These are phyloP conservation scores for Ascochyta fabae DNA, from an alignment of 2,329 filamentous ascomycete species.

Conservation along the genomic window DNA sequence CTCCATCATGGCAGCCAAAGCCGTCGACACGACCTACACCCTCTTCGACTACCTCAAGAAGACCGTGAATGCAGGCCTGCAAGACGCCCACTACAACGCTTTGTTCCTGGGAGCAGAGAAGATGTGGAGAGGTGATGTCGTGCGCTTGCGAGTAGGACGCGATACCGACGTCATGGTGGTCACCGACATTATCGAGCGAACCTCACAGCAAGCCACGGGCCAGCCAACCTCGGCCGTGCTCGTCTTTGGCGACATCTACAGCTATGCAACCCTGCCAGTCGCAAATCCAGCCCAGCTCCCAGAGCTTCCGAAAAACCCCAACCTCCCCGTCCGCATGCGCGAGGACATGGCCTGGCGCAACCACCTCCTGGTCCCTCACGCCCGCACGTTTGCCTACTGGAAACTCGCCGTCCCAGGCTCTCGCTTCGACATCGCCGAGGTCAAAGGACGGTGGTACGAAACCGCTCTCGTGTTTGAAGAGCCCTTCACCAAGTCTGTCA, in stretches of 20 bases:
- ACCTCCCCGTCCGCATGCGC: constrained; percentile 59
- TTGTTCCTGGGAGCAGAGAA: constrained; percentile 66
- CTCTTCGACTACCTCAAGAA: constrained; percentile 57
- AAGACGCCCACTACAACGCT: constrained; percentile 59
- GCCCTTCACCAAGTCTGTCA: constrained; percentile 41
- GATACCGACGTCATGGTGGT: constrained; percentile 59
- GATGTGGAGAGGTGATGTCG: constrained; percentile 64
- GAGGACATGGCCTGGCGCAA: constrained; percentile 60
- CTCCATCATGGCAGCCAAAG: constrained; percentile 64
- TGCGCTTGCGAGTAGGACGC: constrained; percentile 57
- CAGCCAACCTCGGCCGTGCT: constrained; percentile 43
- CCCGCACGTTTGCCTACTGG: constrained; percentile 51
- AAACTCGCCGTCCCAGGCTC: constrained; percentile 47
- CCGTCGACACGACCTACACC: constrained; percentile 62
- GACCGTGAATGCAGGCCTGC: constrained; percentile 42
- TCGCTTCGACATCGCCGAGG: constrained; percentile 53
- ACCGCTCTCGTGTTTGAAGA: constrained; percentile 56
- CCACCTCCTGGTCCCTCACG: constrained; percentile 48
- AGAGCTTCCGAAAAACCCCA: constrained; percentile 49
- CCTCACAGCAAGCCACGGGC: constrained; percentile 20
- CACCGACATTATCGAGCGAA: constrained; percentile 52
- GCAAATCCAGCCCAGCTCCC: constrained; percentile 40
- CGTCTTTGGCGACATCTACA: constrained; percentile 61
- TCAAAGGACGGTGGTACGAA: constrained; percentile 69
- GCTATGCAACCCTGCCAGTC: constrained; percentile 49